A percentile compares a stretch with the other conserved stretches of the same genome.
phyloP scores from a whole-genome alignment of 2,329 filamentous ascomycete species.

The Anthostomella pinea region DNA sequence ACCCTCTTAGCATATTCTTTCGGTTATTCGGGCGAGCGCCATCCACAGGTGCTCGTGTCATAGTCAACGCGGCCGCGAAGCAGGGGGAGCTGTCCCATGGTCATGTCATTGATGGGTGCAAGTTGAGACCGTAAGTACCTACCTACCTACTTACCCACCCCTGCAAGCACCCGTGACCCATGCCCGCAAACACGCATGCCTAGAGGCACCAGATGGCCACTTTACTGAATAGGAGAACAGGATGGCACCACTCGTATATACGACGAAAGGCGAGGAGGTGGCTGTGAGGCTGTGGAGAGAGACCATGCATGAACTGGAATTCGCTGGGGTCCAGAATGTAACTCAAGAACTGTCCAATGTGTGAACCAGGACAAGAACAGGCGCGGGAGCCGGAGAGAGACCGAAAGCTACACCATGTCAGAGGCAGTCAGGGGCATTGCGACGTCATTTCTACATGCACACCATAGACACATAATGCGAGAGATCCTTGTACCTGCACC shows the following conservation, averaged over 20 bases:
- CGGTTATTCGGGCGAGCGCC: constrained; percentile 7
- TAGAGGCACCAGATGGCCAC: too few relatives aligned
- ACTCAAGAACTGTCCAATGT: constrained; percentile 6
- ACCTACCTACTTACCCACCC: neutral
- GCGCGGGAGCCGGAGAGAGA: too few relatives aligned
- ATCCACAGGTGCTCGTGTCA: constrained; percentile 8
- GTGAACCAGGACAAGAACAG: too few relatives aligned
- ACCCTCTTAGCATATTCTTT: neutral
- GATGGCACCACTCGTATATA: constrained; percentile 15
- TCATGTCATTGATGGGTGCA: constrained; percentile 14
- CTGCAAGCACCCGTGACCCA: neutral
- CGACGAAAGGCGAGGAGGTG: constrained; percentile 4
- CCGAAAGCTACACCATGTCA: too few relatives aligned
- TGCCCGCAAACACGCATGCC: too few relatives aligned
- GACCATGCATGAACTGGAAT: constrained; percentile 13
- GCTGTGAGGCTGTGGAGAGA: constrained; percentile 9
- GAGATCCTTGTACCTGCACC: too few relatives aligned
- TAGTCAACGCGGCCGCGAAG: constrained; percentile 11
- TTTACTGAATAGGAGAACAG: constrained; percentile 5
- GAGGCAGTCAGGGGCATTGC: too few relatives aligned
- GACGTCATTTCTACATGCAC: too few relatives aligned
- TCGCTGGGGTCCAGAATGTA: constrained; percentile 8
- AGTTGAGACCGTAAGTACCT: constrained; percentile 12
- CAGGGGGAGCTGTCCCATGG: constrained; percentile 10
- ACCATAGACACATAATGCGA: too few relatives aligned